These are phyloP conservation scores for Myxozyma neotropica DNA, from an alignment of 805 yeast genomes.

Conservation along the genomic window DNA sequence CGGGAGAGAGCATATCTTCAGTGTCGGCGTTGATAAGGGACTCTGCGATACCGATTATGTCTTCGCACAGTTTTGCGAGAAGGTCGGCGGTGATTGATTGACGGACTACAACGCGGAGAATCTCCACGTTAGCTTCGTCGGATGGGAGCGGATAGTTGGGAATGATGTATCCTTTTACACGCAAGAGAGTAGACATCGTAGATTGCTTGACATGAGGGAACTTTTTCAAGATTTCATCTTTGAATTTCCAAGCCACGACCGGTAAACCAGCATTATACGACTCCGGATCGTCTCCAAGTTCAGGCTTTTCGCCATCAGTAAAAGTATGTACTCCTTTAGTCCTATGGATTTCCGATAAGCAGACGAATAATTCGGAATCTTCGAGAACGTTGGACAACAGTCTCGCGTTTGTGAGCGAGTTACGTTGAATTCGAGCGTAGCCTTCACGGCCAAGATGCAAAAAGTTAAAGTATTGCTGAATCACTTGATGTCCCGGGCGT, in stretches of 20 bases:
- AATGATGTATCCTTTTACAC: conserved; percentile 82
- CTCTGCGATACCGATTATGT: conserved; percentile 21
- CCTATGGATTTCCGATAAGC: conserved; percentile 77
- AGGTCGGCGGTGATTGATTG: conserved; percentile 64
- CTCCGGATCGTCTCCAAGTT: conserved; percentile 35
- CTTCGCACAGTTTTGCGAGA: conserved; percentile 46
- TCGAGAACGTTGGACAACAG: conserved; percentile 62
- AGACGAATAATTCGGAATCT: conserved; percentile 65
- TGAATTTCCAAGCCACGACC: conserved; percentile 81
- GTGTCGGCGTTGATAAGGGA: conserved; percentile 16
- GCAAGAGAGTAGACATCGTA: conserved; percentile 66
- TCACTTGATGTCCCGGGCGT: conserved; percentile 88
- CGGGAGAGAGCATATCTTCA: conserved; percentile 18
- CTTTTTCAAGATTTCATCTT: conserved; percentile 55
- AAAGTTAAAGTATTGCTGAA: conserved; percentile 84
- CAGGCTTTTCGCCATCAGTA: conserved; percentile 26
- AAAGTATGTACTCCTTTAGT: conserved; percentile 46
- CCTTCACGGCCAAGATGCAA: conserved; percentile 72
- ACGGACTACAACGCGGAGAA: conserved; percentile 82
- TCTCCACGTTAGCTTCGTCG: conserved; percentile 60
- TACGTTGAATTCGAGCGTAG: conserved; percentile 61
- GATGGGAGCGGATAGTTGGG: conserved; percentile 73
- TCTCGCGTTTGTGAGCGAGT: conserved; percentile 73
- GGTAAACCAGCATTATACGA: conserved; percentile 77
- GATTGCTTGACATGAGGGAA: conserved; percentile 86